A percentile compares a stretch with the other conserved stretches of the same genome.
Conservation (phyloP, 2,329 filamentous ascomycete species). For the Penicillium verrucosum region DNA sequence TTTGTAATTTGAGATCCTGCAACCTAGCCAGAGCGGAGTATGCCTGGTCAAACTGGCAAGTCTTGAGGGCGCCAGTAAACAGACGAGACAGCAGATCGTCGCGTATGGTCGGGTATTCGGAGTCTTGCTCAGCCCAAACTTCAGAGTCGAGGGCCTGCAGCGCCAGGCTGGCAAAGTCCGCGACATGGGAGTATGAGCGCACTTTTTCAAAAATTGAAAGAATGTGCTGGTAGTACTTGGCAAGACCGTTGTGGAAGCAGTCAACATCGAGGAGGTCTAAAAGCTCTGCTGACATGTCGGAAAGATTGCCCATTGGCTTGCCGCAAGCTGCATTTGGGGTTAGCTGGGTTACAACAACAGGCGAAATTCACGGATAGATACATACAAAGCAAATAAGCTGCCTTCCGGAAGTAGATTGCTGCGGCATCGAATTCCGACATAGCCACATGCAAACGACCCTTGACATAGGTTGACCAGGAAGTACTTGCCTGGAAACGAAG, state of each 20-base stretch:
- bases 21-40: constrained; percentile 75
- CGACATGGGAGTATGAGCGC: constrained; percentile 73
- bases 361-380: constrained; percentile 18
- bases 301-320: constrained; percentile 44
- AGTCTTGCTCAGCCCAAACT: constrained; percentile 31
- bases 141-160: constrained; percentile 58
- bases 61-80: constrained; percentile 77
- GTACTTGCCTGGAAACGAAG: constrained; percentile 60
- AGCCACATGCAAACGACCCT: constrained; percentile 73
- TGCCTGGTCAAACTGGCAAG: constrained; percentile 75
- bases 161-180: constrained; percentile 76
- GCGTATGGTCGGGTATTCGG: constrained; percentile 46
- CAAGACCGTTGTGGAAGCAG: constrained; percentile 67
- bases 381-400: constrained; percentile 78
- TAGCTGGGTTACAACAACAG: constrained; percentile 12
- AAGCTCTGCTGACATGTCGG: constrained; percentile 56
- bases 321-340: constrained; percentile 38
- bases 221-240: constrained; percentile 84
- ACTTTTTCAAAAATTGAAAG: constrained; percentile 75
- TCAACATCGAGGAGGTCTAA: constrained; percentile 72
- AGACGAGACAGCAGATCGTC: constrained; percentile 76
- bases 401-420: constrained; percentile 73
- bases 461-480: constrained; percentile 70
- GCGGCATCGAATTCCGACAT: constrained; percentile 72
- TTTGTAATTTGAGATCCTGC: constrained; percentile 67